phyloP scores from a whole-genome alignment of 2,329 filamentous ascomycete species.

The Penicillium sp. region DNA sequence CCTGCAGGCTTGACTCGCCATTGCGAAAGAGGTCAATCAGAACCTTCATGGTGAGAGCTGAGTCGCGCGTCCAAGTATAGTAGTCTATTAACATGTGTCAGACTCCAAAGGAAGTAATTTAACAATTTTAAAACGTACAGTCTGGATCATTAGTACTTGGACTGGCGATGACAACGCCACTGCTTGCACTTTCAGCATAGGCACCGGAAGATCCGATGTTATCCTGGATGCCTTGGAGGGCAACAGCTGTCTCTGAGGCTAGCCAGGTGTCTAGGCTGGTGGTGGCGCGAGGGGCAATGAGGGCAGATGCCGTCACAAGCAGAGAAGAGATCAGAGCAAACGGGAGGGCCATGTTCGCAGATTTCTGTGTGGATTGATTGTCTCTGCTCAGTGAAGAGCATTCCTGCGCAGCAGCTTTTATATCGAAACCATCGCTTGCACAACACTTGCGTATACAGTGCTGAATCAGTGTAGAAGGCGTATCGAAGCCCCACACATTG shows the following conservation, averaged over 20 bases:
- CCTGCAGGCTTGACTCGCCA: conserved; percentile 61
- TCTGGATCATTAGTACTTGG: conserved; percentile 56
- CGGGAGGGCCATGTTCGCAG: too few relatives aligned
- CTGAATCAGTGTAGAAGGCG: too few relatives aligned
- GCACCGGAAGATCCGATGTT: conserved; percentile 57
- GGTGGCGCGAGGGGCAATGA: conserved; percentile 18
- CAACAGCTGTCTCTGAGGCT: conserved; percentile 46
- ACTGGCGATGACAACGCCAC: conserved; percentile 57
- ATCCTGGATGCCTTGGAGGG: conserved; percentile 55
- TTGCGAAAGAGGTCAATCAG: conserved; percentile 67
- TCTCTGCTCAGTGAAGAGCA: too few relatives aligned
- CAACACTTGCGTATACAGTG: too few relatives aligned
- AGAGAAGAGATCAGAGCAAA: too few relatives aligned
- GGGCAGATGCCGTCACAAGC: too few relatives aligned
- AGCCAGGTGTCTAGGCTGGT: conserved; percentile 25
- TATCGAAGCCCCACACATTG: too few relatives aligned
- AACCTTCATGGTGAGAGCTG: conserved; percentile 68
- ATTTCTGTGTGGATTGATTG: too few relatives aligned
- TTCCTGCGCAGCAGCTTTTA: too few relatives aligned
- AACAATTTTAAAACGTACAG: conserved; percentile 42
- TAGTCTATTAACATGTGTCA: conserved; percentile 55
- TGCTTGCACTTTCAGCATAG: conserved; percentile 48
- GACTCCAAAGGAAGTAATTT: too few relatives aligned
- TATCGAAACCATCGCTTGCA: too few relatives aligned
- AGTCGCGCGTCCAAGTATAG: conserved; percentile 77